A percentile compares a stretch with the other conserved stretches of the same genome.
Conservation (phyloP, 148 eudicot species). For the Simmondsia chinensis region DNA sequence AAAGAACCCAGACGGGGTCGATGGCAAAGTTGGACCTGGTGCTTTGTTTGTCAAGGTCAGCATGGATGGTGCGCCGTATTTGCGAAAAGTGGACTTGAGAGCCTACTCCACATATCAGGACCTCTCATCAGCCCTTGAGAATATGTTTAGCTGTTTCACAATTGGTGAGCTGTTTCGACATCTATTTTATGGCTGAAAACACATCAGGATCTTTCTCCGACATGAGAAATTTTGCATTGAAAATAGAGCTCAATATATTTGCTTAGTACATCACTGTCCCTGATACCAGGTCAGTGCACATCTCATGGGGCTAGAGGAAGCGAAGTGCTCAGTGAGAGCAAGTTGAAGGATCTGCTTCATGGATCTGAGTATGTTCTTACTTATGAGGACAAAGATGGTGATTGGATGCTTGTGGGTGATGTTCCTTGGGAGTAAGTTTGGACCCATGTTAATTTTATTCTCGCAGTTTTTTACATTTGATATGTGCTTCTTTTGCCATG, state of each 20-base stretch:
- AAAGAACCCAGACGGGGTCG: conserved; percentile 26
- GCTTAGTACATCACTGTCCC: no score
- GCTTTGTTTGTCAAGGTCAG: conserved; percentile 58
- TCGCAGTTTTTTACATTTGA: not conserved
- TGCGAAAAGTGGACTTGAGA: conserved; percentile 58
- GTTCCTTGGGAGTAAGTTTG: conserved; percentile 42
- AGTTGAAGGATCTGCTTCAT: conserved; percentile 30
- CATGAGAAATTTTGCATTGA: not conserved
- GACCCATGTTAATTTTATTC: not conserved
- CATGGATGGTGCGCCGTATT: conserved; percentile 81
- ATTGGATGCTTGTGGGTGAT: conserved; percentile 42
- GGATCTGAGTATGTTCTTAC: conserved; percentile 42
- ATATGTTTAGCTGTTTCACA: conserved; percentile 58
- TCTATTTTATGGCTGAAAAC: not conserved
- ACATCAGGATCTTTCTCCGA: not conserved
- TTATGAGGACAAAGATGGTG: conserved; percentile 40
- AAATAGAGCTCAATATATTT: not conserved
- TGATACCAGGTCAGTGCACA: conserved; percentile 25
- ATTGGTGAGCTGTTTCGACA: conserved; percentile 26
- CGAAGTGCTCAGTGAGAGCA: conserved; percentile 30
- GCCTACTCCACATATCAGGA: conserved; percentile 39
- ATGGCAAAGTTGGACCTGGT: conserved; percentile 19
- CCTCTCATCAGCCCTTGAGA: conserved; percentile 52
- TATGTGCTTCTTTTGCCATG: no score
- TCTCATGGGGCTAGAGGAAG: conserved; percentile 21